Evolutionary conservation across 805 yeast genomes (phyloP).

Genomic region (Hyphopichia homilentoma): DNA sequence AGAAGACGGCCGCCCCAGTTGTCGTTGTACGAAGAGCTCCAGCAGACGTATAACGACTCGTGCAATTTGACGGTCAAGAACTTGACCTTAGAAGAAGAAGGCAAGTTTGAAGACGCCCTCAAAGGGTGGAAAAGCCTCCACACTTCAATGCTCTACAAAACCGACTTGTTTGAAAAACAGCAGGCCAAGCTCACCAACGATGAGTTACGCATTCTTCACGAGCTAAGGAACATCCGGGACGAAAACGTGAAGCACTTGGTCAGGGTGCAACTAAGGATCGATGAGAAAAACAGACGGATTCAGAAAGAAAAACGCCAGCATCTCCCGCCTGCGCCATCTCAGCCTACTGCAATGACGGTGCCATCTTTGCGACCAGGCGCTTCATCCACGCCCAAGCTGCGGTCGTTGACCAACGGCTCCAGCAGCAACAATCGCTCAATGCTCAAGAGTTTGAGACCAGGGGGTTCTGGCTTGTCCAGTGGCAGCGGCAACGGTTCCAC

Average conservation of each 20-base stretch:
- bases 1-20: conserved; percentile 60
- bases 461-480: conserved; percentile 1
- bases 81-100: conserved; percentile 54
- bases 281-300: conserved; percentile 27
- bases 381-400: conserved; percentile 4
- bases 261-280: conserved; percentile 37
- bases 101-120: conserved; percentile 51
- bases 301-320: conserved; percentile 5
- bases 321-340: conserved; percentile 3
- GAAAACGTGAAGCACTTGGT: conserved; percentile 41
- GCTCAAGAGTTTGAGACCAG: conserved; percentile 29
- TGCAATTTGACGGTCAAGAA: conserved; percentile 58
- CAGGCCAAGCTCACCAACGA: conserved; percentile 23
- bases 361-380: conserved; percentile 15
- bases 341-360: conserved; percentile 11
- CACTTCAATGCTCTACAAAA: conserved; percentile 52
- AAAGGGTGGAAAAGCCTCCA: conserved; percentile 76
- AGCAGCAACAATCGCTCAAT: conserved; percentile 16
- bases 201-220: conserved; percentile 23
- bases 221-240: conserved; percentile 35
- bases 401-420: conserved; percentile 8
- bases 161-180: conserved; percentile 50
- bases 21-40: conserved; percentile 46
- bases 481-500: too few relatives aligned
- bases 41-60: conserved; percentile 57